Evolutionary conservation across 495 filamentous ascomycete genomes (phyloP).

Genomic region (Aspergillus panamensis): DNA sequence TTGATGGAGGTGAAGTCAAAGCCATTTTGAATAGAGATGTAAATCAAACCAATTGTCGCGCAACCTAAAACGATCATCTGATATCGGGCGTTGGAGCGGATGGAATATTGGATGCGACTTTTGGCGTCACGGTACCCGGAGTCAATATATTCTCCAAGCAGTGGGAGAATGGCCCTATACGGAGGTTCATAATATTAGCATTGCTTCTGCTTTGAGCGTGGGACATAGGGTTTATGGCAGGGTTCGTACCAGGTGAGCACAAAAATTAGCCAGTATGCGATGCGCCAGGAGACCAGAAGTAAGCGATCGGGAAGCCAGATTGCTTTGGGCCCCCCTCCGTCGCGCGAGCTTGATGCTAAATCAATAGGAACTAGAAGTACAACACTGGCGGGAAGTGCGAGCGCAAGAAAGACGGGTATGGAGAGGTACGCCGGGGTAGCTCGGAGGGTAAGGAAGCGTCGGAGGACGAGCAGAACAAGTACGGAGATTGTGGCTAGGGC

Average conservation of each 20-base stretch:
- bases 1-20: constrained; percentile 64
- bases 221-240: neutral
- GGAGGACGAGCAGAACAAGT: constrained; percentile 75
- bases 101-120: constrained; percentile 73
- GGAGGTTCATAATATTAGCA: constrained; percentile 10
- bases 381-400: constrained; percentile 88
- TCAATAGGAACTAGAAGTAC: constrained; percentile 96
- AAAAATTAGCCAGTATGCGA: constrained; percentile 96
- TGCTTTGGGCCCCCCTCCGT: constrained; percentile 62
- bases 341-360: constrained; percentile 77
- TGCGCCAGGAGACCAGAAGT: constrained; percentile 81
- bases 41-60: constrained; percentile 69
- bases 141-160: constrained; percentile 90
- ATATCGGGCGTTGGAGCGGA: constrained; percentile 82
- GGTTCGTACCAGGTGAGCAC: constrained; percentile 77
- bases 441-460: constrained; percentile 85
- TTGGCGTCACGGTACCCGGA: constrained; percentile 86
- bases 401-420: constrained; percentile 86
- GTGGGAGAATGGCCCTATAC: constrained; percentile 79
- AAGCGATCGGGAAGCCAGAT: constrained; percentile 65
- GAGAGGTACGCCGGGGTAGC: constrained; percentile 88
- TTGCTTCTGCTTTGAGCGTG: neutral
- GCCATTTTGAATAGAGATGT: constrained; percentile 76
- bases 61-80: constrained; percentile 73
- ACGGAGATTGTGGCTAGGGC: constrained; percentile 69